A percentile compares a stretch with the other conserved stretches of the same genome.
These are phyloP conservation scores for Acarospora socialis DNA, from an alignment of 2,329 filamentous ascomycete genomes.

Conservation along the genomic window DNA sequence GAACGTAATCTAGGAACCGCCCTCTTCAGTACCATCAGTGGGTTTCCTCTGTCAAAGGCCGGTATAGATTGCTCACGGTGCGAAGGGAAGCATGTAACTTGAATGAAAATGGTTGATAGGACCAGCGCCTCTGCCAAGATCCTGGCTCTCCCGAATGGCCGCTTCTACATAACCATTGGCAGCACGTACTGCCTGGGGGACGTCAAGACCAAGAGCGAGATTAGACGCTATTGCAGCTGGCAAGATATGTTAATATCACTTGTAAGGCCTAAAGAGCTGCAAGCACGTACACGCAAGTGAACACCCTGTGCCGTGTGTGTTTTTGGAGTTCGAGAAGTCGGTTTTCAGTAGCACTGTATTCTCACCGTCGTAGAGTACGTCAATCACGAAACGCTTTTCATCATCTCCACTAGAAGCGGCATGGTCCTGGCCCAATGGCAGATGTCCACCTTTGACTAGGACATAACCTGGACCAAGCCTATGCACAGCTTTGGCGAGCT, in stretches of 20 bases:
- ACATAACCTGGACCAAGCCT: constrained; percentile 63
- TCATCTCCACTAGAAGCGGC: constrained; percentile 42
- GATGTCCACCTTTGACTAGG: constrained; percentile 79
- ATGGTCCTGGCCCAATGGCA: constrained; percentile 56
- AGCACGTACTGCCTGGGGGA: constrained; percentile 33
- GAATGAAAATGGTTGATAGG: constrained; percentile 57
- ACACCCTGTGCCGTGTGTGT: constrained; percentile 91
- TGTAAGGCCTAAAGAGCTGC: not conserved
- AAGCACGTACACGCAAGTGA: constrained; percentile 63
- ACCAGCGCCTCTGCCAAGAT: constrained; percentile 45
- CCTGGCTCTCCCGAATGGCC: constrained; percentile 42
- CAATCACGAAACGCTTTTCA: constrained; percentile 55
- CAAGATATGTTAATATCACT: not conserved
- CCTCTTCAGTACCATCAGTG: too few species aligned
- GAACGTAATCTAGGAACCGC: constrained; percentile 68
- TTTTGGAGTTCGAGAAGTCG: constrained; percentile 55
- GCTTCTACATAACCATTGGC: constrained; percentile 48
- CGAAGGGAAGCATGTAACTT: constrained; percentile 44
- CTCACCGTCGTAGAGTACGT: constrained; percentile 56
- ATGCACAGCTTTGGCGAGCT: constrained; percentile 51
- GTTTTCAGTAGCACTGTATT: constrained; percentile 51
- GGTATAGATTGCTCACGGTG: constrained; percentile 29
- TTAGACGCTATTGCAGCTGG: constrained; percentile 49
- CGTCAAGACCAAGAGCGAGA: constrained; percentile 36
- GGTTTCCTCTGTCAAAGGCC: too few species aligned